Evolutionary conservation across 805 yeast genomes (phyloP), one percentile per base, ranked within the genome.

Genomic region (Hanseniaspora nectarophila): DNA sequence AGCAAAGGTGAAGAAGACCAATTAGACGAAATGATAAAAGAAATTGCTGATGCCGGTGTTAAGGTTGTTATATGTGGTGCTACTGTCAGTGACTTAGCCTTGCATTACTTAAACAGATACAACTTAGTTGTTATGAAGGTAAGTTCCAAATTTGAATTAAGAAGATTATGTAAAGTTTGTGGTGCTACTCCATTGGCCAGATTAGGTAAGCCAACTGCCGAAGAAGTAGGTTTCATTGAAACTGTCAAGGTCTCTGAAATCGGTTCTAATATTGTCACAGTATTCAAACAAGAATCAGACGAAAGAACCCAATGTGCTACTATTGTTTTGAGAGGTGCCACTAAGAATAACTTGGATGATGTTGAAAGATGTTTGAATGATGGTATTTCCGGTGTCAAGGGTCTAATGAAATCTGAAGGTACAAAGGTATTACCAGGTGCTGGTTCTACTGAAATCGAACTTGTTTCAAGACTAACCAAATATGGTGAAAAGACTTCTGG

Each of bases 281-380:
- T 92, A 29, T 89, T 92, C 73, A 77, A 86, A 65, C 98, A 92
- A 69, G 78, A 75, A 56, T 67, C 70, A 32, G 68, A 68, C 29
- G 78, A 73, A 57, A 62, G 65, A 43, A 82, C 95, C 26, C 76
- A 85, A 60, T 92, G 98, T 4, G 81, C 97, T 15, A 92, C 98
- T 8, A 88, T 92, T 61, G 82, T 92, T 45, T 73, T 92, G 51
- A 79, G 98, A 68, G 98, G 98, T 53, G 98, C 98, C 40, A 92
- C 98, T 6, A 90, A 87, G 68, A 89, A 86, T 70, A 79, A 76
- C 65, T 72, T 92, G 64, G 98, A 92, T 63, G 97, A 92, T 65
- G 78, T 92, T 55, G 98, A 92, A 72, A 80, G 98, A 63, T 95
- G 97, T 47, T 86, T 92, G 56, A 97, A 92, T 64, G 98, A 92